A percentile compares a stretch with the other conserved stretches of the same genome.
Conservation (phyloP, 768 basidiomycete genomes). For the Termitomyces heimii region DNA sequence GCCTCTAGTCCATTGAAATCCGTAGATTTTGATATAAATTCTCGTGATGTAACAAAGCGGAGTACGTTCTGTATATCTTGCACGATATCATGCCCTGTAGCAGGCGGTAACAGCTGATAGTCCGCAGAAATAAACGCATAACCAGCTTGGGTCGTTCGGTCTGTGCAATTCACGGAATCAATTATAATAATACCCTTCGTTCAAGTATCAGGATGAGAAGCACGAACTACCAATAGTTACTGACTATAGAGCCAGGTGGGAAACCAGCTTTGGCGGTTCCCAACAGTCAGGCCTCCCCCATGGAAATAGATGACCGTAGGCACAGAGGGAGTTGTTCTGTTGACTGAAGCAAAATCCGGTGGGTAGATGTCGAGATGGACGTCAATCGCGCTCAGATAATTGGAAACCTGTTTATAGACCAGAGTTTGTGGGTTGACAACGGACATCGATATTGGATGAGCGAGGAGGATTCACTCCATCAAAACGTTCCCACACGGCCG, state of each 20-base stretch:
- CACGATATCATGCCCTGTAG: constrained; percentile 51
- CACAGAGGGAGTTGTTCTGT: constrained; percentile 3
- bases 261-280: constrained; percentile 56
- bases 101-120: constrained; percentile 50
- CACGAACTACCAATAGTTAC: constrained; percentile 8
- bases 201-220: constrained; percentile 11
- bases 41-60: constrained; percentile 29
- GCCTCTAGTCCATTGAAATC: neutral
- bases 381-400: neutral
- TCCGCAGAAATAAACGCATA: constrained; percentile 58
- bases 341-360: constrained; percentile 5
- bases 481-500: neutral
- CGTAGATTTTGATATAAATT: constrained; percentile 11
- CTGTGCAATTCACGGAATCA: constrained; percentile 23
- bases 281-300: constrained; percentile 57
- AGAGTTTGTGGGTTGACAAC: constrained; percentile 7
- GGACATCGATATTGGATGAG: constrained; percentile 7
- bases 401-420: constrained; percentile 14
- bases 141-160: constrained; percentile 39
- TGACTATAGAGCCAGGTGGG: constrained; percentile 59
- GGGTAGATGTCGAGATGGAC: constrained; percentile 18
- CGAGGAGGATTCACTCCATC: neutral
- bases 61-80: constrained; percentile 56
- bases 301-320: constrained; percentile 40
- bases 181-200: neutral